Conservation (phyloP, 495 filamentous ascomycete species). For the Xylaria scruposa region DNA sequence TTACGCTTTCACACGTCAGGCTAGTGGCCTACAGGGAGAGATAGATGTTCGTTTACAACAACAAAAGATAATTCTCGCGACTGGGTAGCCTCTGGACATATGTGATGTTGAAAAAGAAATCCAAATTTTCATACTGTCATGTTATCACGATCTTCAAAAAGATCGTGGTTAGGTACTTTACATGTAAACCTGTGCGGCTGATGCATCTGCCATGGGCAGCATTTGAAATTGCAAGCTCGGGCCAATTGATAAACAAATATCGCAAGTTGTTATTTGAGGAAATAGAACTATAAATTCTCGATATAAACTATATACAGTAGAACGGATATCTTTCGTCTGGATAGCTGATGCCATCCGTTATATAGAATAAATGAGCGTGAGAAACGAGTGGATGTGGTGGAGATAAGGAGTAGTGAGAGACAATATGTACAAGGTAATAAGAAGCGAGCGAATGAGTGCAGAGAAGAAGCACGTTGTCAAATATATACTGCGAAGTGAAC, state of each 20-base stretch:
- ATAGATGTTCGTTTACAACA: background rate
- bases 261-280: background rate
- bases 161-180: background rate
- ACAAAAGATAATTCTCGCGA: background rate
- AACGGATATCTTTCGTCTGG: background rate
- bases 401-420: background rate
- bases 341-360: background rate
- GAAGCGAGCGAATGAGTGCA: background rate
- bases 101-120: background rate
- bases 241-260: background rate
- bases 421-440: background rate
- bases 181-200: too few species aligned
- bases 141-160: background rate
- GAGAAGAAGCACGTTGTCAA: background rate
- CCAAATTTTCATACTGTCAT: background rate
- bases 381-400: background rate
- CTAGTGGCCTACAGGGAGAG: background rate
- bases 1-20: background rate
- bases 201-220: background rate
- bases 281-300: background rate
- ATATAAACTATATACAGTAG: conserved; percentile 14
- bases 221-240: background rate
- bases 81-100: background rate
- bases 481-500: conserved; percentile 9
- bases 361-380: background rate